A percentile compares a stretch with the other conserved stretches of the same genome.
Evolutionary conservation across 2,329 filamentous ascomycete genomes (phyloP).

Genomic region (Alternaria tenuissima): DNA sequence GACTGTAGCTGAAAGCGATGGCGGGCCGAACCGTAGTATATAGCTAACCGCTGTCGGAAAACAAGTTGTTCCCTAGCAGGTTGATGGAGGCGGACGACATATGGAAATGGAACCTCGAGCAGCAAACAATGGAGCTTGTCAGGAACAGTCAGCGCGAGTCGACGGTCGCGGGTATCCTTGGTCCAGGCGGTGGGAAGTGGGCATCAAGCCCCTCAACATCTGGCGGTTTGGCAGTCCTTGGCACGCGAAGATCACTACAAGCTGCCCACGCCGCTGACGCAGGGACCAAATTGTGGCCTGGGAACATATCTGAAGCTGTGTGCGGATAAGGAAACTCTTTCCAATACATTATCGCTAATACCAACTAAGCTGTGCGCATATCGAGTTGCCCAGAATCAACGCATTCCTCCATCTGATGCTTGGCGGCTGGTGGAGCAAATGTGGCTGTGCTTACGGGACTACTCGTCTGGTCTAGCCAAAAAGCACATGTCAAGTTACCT

Average conservation of each 20-base stretch:
- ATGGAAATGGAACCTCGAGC: conserved; percentile 34
- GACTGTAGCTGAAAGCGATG: conserved; percentile 31
- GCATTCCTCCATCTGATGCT: not conserved
- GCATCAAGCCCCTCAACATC: conserved; percentile 25
- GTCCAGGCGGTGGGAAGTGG: conserved; percentile 28
- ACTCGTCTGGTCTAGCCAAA: conserved; percentile 6
- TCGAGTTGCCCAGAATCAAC: not conserved
- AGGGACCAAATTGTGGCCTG: not conserved
- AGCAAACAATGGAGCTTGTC: conserved; percentile 24
- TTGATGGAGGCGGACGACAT: conserved; percentile 49
- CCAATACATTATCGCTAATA: not conserved
- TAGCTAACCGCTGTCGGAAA: conserved; percentile 50
- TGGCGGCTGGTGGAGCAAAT: conserved; percentile 20
- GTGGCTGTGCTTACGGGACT: conserved; percentile 27
- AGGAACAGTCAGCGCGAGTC: conserved; percentile 46
- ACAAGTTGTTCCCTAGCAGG: conserved; percentile 46
- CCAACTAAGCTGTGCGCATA: not conserved
- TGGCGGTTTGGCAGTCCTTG: conserved; percentile 29
- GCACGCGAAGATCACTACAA: conserved; percentile 14
- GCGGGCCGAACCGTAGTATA: conserved; percentile 33
- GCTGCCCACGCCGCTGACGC: conserved; percentile 9
- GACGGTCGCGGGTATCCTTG: conserved; percentile 38
- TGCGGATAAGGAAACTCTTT: not conserved
- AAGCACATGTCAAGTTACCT: not conserved
- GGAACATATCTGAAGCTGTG: not conserved